These are phyloP conservation scores for Xylaria digitata DNA, from an alignment of 2,329 filamentous ascomycete genomes.

Conservation along the genomic window DNA sequence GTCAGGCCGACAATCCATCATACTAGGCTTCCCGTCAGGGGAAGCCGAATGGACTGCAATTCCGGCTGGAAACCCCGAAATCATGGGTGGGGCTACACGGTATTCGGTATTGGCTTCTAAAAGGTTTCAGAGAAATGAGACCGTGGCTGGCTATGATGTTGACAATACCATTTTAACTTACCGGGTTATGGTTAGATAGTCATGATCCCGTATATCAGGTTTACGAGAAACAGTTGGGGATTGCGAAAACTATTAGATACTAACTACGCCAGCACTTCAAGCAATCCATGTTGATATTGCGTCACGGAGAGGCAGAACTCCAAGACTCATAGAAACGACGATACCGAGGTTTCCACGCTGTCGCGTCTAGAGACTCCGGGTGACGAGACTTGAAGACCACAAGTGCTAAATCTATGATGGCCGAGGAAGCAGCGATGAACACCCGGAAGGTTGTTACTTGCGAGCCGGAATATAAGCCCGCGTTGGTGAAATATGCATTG, in stretches of 20 bases:
- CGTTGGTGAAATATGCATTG: not conserved
- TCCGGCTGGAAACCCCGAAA: no score
- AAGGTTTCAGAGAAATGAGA: no score
- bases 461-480: not conserved
- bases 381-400: not conserved
- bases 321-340: not conserved
- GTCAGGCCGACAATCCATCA: no score
- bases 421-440: not conserved
- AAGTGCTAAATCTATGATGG: not conserved
- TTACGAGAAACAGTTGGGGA: not conserved
- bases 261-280: not conserved
- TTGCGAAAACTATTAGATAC: not conserved
- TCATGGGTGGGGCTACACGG: no score
- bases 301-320: not conserved
- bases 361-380: not conserved
- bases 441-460: not conserved
- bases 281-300: not conserved
- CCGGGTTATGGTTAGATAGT: no score
- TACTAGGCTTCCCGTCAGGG: no score
- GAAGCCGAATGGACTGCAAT: no score
- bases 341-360: not conserved
- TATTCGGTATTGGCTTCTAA: no score
- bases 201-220: no score
- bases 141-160: no score
- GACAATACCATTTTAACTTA: no score